These are phyloP conservation scores for Auriscalpium orientale DNA, from an alignment of 768 basidiomycete species.

Conservation along the genomic window DNA sequence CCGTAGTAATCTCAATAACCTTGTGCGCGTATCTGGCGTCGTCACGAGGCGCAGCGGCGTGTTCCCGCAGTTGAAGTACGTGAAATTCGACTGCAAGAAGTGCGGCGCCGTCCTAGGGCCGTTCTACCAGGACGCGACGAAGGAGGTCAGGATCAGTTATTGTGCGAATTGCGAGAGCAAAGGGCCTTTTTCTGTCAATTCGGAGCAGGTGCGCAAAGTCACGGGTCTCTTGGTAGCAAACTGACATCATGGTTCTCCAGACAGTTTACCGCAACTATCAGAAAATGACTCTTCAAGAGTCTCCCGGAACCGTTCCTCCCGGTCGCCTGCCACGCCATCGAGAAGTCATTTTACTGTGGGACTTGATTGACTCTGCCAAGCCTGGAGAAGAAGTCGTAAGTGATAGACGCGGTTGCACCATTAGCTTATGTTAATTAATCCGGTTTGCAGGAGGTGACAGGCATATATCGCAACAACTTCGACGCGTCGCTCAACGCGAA, in stretches of 20 bases:
- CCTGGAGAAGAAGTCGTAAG: conserved; percentile 96
- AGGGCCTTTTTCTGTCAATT: conserved; percentile 94
- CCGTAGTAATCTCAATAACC: conserved; percentile 85
- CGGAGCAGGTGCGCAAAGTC: conserved; percentile 69
- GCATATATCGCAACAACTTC: conserved; percentile 97
- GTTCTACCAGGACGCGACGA: conserved; percentile 95
- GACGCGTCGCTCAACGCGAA: conserved; percentile 97
- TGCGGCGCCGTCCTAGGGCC: conserved; percentile 93
- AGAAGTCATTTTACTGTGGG: conserved; percentile 95
- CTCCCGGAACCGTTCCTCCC: conserved; percentile 94
- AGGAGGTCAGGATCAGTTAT: conserved; percentile 89
- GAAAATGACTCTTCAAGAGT: conserved; percentile 97
- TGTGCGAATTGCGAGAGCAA: conserved; percentile 92
- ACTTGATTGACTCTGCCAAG: conserved; percentile 95
- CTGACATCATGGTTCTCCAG: conserved; percentile 31
- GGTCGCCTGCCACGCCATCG: conserved; percentile 95
- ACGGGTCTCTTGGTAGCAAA: not conserved
- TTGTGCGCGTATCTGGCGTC: conserved; percentile 92
- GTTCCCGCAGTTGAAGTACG: conserved; percentile 98
- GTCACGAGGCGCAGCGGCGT: conserved; percentile 94
- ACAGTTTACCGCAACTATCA: conserved; percentile 98
- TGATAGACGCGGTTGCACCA: not conserved
- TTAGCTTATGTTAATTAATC: conserved; percentile 1
- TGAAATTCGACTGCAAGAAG: conserved; percentile 96
- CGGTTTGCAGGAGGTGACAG: conserved; percentile 79